Base-by-base conservation (phyloP, 371 early-diverging fungal genomes). In the Umbelopsis sp. region DNA sequence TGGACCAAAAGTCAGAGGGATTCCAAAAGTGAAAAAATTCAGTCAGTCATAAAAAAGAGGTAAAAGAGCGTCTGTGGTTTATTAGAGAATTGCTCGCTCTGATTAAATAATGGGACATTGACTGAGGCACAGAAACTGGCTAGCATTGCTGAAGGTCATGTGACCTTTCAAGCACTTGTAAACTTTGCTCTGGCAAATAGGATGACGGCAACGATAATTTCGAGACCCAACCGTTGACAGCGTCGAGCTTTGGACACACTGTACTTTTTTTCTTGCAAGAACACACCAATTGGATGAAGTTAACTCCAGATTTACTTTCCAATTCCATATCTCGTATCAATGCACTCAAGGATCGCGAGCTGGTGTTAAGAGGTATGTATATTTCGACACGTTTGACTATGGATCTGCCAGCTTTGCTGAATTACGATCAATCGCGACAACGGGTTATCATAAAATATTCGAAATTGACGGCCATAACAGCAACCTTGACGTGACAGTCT, bases 291-390 rank as follows among this genome's bases (percentile, higher is more conserved):
- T 57, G 57, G 57, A 94, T 94, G 93, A 92, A 90, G 74, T 80
- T 95, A 63, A 94, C 95, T 12, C 87, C 92, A 32, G 94, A 93
- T 46, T 76, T 95, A 53, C 86, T 95, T 51, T 69, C 84, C 44
- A 80, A 84, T 32, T 87, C 97, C 46, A 79, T 89, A 44, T 85
- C 92, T 46, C 91, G 81, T 64, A 83, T 96, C 38, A 97, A 97
- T 77, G 84, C 97, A 6, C 76, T 96, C 20, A 90, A 90, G 76
- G 97, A 97, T 77, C 82, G 95, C 53, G 96, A 95, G 76, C 86
- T 98, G 57, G 92, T 94, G 72, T 79, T 98, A 48, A 83, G 96
- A 83, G 93, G 94, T 95, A 78, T 10, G 46, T 4, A 45, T 16
- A 9, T 20, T 9, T 41, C 41, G 2, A 12, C 41, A 41, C 2